Evolutionary conservation across 441 rosid genomes (phyloP).

Genomic region (Syzygium malaccense): DNA sequence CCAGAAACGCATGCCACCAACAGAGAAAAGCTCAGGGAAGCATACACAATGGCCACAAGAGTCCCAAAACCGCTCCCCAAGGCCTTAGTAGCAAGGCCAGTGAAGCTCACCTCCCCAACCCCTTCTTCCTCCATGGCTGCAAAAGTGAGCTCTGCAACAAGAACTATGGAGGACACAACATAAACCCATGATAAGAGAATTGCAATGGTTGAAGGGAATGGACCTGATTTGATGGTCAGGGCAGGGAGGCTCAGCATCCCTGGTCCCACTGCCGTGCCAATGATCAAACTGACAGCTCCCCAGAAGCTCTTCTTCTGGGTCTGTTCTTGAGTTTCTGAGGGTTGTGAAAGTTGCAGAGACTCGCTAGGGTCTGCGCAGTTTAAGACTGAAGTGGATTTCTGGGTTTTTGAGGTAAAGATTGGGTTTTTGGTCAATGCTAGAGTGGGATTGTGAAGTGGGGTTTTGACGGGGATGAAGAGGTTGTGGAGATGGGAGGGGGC

Average conservation of each 20-base stretch:
- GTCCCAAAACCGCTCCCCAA: slow-evolving; percentile 59
- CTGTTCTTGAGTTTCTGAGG: slow-evolving; percentile 6
- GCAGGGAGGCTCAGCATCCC: slow-evolving; percentile 91
- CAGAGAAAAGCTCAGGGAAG: slow-evolving; percentile 77
- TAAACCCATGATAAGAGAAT: slow-evolving; percentile 79
- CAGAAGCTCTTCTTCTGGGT: slow-evolving; percentile 51
- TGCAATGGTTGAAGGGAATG: slow-evolving; percentile 56
- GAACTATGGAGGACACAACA: slow-evolving; percentile 75
- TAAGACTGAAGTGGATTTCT: background rate
- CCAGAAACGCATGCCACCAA: slow-evolving; percentile 90
- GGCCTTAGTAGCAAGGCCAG: slow-evolving; percentile 73
- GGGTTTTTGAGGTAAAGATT: background rate
- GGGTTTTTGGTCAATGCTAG: background rate
- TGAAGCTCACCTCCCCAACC: slow-evolving; percentile 78
- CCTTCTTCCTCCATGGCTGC: slow-evolving; percentile 83
- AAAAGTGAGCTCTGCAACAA: slow-evolving; percentile 86
- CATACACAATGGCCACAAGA: slow-evolving; percentile 68
- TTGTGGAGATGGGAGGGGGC: background rate
- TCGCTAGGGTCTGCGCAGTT: slow-evolving; percentile 1
- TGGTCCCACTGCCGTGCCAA: slow-evolving; percentile 92
- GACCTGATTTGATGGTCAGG: slow-evolving; percentile 74
- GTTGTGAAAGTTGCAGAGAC: background rate
- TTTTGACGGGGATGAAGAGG: slow-evolving; percentile 12
- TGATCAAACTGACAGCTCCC: slow-evolving; percentile 87
- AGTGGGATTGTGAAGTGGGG: slow-evolving; percentile 1